Conservation (phyloP, 1,284 basidiomycete genomes). For the Cryptococcus floricola region DNA sequence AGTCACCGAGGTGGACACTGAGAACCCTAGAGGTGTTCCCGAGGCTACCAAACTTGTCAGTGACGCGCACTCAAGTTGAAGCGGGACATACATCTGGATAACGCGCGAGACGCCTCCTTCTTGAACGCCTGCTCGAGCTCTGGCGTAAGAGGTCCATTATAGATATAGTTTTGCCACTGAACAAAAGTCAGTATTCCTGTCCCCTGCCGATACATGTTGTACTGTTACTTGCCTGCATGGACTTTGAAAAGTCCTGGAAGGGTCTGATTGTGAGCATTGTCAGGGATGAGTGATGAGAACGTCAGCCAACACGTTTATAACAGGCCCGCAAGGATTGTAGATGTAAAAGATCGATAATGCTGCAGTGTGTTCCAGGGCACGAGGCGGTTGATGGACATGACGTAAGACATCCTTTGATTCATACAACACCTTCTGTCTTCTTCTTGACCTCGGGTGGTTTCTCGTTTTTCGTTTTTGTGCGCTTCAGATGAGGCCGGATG, state of each 20-base stretch:
- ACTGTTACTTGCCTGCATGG: neutral
- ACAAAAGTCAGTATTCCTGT: neutral
- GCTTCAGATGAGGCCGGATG: conserved; percentile 8
- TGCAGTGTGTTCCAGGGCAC: too few species aligned
- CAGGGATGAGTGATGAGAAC: too few species aligned
- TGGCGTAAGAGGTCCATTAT: conserved; percentile 7
- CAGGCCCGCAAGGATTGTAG: too few species aligned
- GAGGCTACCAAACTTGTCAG: neutral
- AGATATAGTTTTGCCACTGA: conserved; percentile 13
- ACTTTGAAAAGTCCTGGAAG: neutral
- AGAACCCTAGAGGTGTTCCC: conserved; percentile 7
- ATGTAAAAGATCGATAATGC: too few species aligned
- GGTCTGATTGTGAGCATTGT: too few species aligned
- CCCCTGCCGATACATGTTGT: neutral
- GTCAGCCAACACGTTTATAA: too few species aligned
- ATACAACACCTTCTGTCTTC: too few species aligned
- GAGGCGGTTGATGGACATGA: too few species aligned
- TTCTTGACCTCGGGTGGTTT: too few species aligned
- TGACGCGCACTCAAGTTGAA: neutral
- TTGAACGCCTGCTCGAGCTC: conserved; percentile 7
- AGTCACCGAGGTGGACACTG: conserved; percentile 7
- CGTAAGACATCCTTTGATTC: too few species aligned
- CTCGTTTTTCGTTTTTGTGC: too few species aligned
- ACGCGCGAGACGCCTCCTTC: conserved; percentile 7
- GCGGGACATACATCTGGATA: conserved; percentile 1